Evolutionary conservation across 1,284 basidiomycete species (phyloP), one percentile per base, ranked within the genome.

Genomic region (Cutaneotrichosporon sp.): DNA sequence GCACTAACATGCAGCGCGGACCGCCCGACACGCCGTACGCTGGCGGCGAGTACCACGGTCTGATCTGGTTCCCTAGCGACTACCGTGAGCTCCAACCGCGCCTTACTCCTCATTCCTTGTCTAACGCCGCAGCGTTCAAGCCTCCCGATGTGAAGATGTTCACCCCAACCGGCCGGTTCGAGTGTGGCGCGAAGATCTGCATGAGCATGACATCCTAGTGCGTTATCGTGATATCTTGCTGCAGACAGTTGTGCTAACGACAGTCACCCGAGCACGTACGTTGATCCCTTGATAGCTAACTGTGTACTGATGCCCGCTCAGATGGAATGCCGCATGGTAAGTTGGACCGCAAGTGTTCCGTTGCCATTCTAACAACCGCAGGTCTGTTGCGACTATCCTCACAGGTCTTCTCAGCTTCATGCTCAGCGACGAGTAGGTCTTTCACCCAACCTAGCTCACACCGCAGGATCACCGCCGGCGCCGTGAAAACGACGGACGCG

Each of bases 81-180:
- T 97, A 92, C 71, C 90, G 41, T 93, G 51, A 60, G 73, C n/a
- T n/a, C n/a, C n/a, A n/a, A n/a, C n/a, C n/a, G n/a, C 64, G 9
- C 4, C 7, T 8, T 17, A 3, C 11, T 25, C 20, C n/a, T 19
- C 22, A 2, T 37, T n/a, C 4, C 9, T 27, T 16, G n/a, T 5
- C 27, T 11, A 5, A 49, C 32, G 45, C 34, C 5, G 11, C 51
- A 59, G 90, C 88, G 3, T 93, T 92, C 79, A 92, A 90, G 74
- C 90, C 90, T 1, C 92, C 92, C 57, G 92, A 92, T 52, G 94
- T 97, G 78, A 97, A 96, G 87, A 89, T 96, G 87, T 83, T 88
- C 69, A 97, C 92, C 19, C 92, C 92, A 0, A 91, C 88, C 14
- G 92, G 92, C 11, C 84, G 92, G 47, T 97, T 97, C 74, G 84